phyloP scores from a whole-genome alignment of 2,329 filamentous ascomycete species.

The Alternaria tenuissima region DNA sequence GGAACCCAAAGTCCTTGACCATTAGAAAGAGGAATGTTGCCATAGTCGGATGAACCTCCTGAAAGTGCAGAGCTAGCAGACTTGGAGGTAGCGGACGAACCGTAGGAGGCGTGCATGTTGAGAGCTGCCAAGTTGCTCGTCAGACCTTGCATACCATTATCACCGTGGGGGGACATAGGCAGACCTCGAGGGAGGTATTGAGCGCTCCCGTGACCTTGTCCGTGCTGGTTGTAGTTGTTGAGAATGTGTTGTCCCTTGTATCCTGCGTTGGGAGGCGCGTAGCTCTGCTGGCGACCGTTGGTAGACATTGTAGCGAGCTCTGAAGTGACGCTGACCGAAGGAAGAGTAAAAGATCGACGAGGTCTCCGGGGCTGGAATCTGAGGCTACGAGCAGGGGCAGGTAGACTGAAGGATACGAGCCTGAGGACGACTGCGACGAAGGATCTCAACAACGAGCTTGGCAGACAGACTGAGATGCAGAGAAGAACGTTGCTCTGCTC shows the following conservation, averaged over 20 bases:
- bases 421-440: constrained; percentile 18
- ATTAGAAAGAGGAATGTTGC: constrained; percentile 42
- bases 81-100: constrained; percentile 43
- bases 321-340: constrained; percentile 5
- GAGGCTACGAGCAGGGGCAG: constrained; percentile 14
- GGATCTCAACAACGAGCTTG: constrained; percentile 25
- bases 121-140: constrained; percentile 48
- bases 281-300: constrained; percentile 45
- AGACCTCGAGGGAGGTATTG: constrained; percentile 49
- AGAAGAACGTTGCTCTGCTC: constrained; percentile 42
- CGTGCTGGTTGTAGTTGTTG: constrained; percentile 38
- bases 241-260: constrained; percentile 47
- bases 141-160: constrained; percentile 43
- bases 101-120: constrained; percentile 48
- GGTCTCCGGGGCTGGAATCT: constrained; percentile 5
- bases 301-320: constrained; percentile 33
- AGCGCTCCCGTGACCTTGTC: constrained; percentile 42
- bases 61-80: constrained; percentile 43
- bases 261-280: constrained; percentile 30
- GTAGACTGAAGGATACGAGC: constrained; percentile 15
- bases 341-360: background rate
- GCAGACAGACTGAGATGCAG: constrained; percentile 40
- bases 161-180: constrained; percentile 43
- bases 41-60: constrained; percentile 46
- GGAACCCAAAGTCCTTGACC: constrained; percentile 51